Evolutionary conservation across 1,139 yeast species (phyloP), one percentile per base, ranked within the genome.

Genomic region (Yamadazyma siamensis): DNA sequence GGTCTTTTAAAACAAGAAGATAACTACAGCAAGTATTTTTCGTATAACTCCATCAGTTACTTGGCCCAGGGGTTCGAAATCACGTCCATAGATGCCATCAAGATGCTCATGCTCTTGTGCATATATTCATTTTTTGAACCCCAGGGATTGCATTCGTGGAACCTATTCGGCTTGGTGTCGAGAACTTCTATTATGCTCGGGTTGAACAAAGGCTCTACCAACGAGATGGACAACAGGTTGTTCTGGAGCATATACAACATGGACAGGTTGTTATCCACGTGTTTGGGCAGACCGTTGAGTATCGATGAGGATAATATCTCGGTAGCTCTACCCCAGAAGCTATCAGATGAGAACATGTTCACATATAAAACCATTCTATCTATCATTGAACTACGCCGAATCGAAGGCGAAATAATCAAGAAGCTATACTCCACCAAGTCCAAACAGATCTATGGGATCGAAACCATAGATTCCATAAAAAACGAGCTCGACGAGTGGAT

Each of bases 181-280:
- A 49, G 76, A 38, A 36, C 66, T 23, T 51, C 62, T 1, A 49
- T 68, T 8, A 61, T 63, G 4, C 36, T 71, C n/a, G 74, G 75
- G 2, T 43, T 71, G 22, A 64, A 71, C 41, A 58, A 65, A 27
- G 57, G 54, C 49, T 4, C 42, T 39, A 8, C 54, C 52, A 5
- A 40, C 51, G 77, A 71, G 43, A 53, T 61, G 52, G 47, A 68
- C 28, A 56, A 59, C 3, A 49, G 77, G 27, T 47, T 71, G 5
- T 71, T 71, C 39, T 73, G 78, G 78, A 62, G 72, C 28, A 67
- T 70, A 8, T 71, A 66, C 39, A 64, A 63, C 31, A 65, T 65
- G 50, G 79, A 73, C 40, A 45, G 74, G 26, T 45, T 65, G 12
- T 59, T 71, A 12, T 61, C 73, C 1, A 53, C 65, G 1, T 57